Evolutionary conservation across 306 rosid species (phyloP).

Genomic region (Clitoria ternatea): DNA sequence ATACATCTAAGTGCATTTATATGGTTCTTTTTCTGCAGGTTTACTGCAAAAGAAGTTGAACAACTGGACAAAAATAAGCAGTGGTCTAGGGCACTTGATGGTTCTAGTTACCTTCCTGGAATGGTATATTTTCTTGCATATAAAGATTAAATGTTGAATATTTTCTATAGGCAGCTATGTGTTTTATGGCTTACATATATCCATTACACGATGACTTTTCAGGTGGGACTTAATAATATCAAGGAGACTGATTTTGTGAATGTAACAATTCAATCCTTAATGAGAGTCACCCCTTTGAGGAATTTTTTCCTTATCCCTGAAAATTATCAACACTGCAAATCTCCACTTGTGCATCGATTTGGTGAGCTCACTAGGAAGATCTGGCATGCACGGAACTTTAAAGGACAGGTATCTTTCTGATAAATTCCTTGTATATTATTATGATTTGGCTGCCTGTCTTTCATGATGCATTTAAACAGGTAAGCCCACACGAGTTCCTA

Average conservation of each 20-base stretch:
- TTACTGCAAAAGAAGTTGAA: constrained; percentile 71
- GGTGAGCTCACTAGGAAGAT: constrained; percentile 98
- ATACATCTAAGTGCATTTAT: background rate
- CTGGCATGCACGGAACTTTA: constrained; percentile 94
- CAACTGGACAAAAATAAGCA: constrained; percentile 86
- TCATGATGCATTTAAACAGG: constrained; percentile 45
- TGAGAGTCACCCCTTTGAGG: constrained; percentile 93
- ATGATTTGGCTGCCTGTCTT: constrained; percentile 12
- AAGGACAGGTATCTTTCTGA: constrained; percentile 81
- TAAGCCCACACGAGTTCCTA: constrained; percentile 93
- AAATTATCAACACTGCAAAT: constrained; percentile 77
- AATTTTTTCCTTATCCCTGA: constrained; percentile 91
- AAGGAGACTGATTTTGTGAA: constrained; percentile 98
- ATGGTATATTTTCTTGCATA: constrained; percentile 54
- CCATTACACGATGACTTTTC: constrained; percentile 10
- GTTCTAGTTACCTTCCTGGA: constrained; percentile 98
- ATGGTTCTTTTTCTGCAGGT: constrained; percentile 43
- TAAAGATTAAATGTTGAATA: background rate
- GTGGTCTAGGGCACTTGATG: constrained; percentile 99
- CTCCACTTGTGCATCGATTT: constrained; percentile 90
- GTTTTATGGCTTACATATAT: constrained; percentile 20
- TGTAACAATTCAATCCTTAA: constrained; percentile 90
- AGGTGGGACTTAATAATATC: constrained; percentile 96
- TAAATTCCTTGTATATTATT: background rate
- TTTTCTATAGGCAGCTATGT: background rate